phyloP scores from a whole-genome alignment of 1,284 basidiomycete species.

The Papiliotrema fonsecae region DNA sequence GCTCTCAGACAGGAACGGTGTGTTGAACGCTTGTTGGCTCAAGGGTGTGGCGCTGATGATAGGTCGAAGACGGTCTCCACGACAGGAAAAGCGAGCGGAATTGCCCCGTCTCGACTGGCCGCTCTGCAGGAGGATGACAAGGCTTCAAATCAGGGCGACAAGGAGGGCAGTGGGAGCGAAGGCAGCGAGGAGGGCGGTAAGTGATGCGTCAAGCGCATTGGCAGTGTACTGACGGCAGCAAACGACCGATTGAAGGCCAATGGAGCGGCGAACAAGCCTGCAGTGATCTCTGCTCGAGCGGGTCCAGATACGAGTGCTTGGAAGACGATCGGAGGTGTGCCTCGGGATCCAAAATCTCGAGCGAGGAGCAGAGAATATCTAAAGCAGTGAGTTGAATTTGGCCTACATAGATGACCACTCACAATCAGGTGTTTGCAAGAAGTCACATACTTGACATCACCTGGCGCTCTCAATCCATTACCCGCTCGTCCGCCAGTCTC shows the following conservation, averaged over 20 bases:
- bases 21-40: slow-evolving; percentile 33
- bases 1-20: slow-evolving; percentile 89
- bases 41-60: slow-evolving; percentile 9
- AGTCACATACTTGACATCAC: slow-evolving; percentile 93
- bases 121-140: slow-evolving; percentile 45
- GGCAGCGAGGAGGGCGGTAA: slow-evolving; percentile 34
- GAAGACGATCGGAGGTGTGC: slow-evolving; percentile 58
- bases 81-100: slow-evolving; percentile 33
- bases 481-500: slow-evolving; percentile 64
- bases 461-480: slow-evolving; percentile 93
- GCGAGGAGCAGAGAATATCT: slow-evolving; percentile 93
- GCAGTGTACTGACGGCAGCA: not conserved
- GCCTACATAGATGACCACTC: not conserved
- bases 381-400: slow-evolving; percentile 71
- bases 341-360: slow-evolving; percentile 85
- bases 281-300: slow-evolving; percentile 19
- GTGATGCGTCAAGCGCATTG: not conserved
- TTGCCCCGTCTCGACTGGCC: slow-evolving; percentile 41
- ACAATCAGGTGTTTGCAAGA: slow-evolving; percentile 76
- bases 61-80: slow-evolving; percentile 75
- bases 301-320: slow-evolving; percentile 48
- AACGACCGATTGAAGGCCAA: slow-evolving; percentile 23
- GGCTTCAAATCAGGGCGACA: slow-evolving; percentile 26
- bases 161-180: slow-evolving; percentile 43
- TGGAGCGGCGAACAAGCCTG: slow-evolving; percentile 19